Percentiles rank a stretch among this genome's conserved stretches.
Evolutionary conservation across 176 grass and related monocot species (phyloP).

Genomic region (Typha latifolia): DNA sequence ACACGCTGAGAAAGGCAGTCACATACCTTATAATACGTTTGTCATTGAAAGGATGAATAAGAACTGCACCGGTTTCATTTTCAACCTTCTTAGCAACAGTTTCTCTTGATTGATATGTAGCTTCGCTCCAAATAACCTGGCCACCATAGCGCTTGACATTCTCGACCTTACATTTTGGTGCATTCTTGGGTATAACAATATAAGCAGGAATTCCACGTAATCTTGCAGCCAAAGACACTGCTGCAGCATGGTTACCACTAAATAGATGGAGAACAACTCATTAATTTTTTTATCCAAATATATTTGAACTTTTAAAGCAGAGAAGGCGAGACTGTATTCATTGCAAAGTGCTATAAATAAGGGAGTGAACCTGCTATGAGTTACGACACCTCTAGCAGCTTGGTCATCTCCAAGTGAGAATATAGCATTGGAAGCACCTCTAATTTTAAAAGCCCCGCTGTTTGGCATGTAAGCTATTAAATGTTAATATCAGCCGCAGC

Average conservation of each 20-base stretch:
- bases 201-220: conserved; percentile 81
- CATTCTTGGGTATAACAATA: conserved; percentile 74
- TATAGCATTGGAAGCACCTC: conserved; percentile 89
- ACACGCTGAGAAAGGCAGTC: not conserved
- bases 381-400: conserved; percentile 79
- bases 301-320: not conserved
- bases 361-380: conserved; percentile 74
- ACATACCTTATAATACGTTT: conserved; percentile 67
- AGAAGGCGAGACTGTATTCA: not conserved
- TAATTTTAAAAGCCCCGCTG: conserved; percentile 89
- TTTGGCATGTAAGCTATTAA: not conserved
- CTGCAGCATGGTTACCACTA: conserved; percentile 94
- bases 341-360: not conserved
- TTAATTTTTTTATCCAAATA: conserved; percentile 1
- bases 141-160: conserved; percentile 82
- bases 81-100: conserved; percentile 49
- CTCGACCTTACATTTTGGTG: conserved; percentile 80
- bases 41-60: conserved; percentile 91
- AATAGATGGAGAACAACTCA: conserved; percentile 10
- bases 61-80: conserved; percentile 72
- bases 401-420: conserved; percentile 58
- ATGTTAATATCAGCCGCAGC: not conserved
- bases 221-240: conserved; percentile 76
- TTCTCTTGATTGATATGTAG: conserved; percentile 67
- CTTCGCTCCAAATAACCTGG: conserved; percentile 68